Evolutionary conservation across 306 rosid species (phyloP).

Genomic region (Dalbergia oliveri): DNA sequence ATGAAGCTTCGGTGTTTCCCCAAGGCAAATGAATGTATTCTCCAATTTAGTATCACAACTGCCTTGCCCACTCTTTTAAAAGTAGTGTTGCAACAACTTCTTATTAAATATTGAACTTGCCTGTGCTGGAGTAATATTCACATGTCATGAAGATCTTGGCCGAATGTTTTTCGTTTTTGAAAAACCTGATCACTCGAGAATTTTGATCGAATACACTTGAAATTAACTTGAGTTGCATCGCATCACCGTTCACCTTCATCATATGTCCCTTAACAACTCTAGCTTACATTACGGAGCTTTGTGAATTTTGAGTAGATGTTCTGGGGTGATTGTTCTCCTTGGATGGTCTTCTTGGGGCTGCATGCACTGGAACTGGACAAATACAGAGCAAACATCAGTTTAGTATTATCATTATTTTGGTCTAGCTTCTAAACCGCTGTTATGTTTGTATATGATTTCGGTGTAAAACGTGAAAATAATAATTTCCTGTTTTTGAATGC

Average conservation of each 20-base stretch:
- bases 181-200: no score
- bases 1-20: conserved; percentile 26
- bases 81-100: conserved; percentile 32
- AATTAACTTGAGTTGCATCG: no score
- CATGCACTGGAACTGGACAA: no score
- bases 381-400: no score
- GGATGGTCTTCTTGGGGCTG: no score
- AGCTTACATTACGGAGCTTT: no score
- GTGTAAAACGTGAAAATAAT: not conserved
- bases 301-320: no score
- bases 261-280: no score
- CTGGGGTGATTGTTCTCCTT: no score
- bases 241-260: no score
- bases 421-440: not conserved
- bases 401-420: not conserved
- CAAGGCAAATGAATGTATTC: not conserved
- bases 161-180: not conserved
- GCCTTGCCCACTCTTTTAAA: conserved; percentile 34
- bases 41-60: conserved; percentile 18
- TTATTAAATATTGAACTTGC: not conserved
- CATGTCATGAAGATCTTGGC: conserved; percentile 1
- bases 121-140: not conserved
- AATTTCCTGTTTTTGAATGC: not conserved
- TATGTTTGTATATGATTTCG: not conserved
- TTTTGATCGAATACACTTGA: not conserved